phyloP scores from a whole-genome alignment of 2,329 filamentous ascomycete species.

The Sporothrix variecibatus region DNA sequence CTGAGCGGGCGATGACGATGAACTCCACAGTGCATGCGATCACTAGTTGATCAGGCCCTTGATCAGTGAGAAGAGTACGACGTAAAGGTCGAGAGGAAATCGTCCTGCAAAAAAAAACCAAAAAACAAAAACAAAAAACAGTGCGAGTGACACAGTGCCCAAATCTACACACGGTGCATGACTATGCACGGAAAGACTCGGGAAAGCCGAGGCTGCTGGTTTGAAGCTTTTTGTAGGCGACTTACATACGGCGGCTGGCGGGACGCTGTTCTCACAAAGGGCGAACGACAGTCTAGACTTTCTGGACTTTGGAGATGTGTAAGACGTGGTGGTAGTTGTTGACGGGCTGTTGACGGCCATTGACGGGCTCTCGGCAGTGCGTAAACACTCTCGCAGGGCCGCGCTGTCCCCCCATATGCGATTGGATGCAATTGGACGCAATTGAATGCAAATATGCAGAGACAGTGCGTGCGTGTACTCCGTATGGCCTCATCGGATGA shows the following conservation, averaged over 20 bases:
- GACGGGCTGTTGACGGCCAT: not conserved
- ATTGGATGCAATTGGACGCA: not conserved
- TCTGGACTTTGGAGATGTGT: not conserved
- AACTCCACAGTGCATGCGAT: conserved; percentile 1
- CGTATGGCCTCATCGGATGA: conserved; percentile 4
- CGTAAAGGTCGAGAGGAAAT: not conserved
- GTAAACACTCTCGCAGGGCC: not conserved
- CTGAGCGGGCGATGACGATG: conserved; percentile 20
- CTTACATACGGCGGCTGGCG: conserved; percentile 8
- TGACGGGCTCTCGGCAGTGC: not conserved
- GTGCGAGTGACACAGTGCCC: not conserved
- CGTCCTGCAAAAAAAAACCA: too few species aligned
- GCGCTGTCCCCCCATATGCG: not conserved
- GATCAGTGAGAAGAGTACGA: not conserved
- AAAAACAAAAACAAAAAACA: too few species aligned
- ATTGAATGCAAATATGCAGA: not conserved
- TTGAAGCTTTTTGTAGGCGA: not conserved
- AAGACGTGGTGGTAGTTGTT: not conserved
- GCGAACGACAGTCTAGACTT: not conserved
- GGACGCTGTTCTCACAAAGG: not conserved
- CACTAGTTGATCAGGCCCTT: too few species aligned
- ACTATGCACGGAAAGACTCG: conserved; percentile 15
- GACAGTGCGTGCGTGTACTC: not conserved
- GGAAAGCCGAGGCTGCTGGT: conserved; percentile 21
- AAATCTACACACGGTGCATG: not conserved